Conservation (phyloP, 2,329 filamentous ascomycete species). For the Paecilomyces sp. region DNA sequence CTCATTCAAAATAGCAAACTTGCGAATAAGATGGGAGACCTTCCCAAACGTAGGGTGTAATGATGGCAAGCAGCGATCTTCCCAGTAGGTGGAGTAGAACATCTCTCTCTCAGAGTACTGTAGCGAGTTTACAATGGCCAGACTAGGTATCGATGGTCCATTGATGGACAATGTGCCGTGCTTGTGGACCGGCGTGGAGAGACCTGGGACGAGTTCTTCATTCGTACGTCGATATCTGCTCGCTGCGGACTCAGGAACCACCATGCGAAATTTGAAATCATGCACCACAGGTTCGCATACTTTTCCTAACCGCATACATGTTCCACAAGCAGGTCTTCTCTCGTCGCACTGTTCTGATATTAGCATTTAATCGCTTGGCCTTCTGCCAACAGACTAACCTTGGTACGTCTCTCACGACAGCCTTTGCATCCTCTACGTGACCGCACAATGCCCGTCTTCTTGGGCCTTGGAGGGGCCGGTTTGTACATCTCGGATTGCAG, state of each 20-base stretch:
- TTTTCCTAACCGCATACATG: slow-evolving; percentile 13
- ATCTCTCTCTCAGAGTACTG: slow-evolving; percentile 15
- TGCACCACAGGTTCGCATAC: slow-evolving; percentile 8
- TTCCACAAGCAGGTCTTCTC: slow-evolving; percentile 15
- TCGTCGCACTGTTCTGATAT: slow-evolving; percentile 13
- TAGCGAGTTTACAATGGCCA: slow-evolving; percentile 9
- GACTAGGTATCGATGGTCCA: background rate
- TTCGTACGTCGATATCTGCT: background rate
- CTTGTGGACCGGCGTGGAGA: background rate
- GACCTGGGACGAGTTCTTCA: background rate
- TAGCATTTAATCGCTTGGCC: background rate
- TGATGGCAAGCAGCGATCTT: slow-evolving; percentile 15
- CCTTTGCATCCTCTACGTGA: slow-evolving; percentile 3
- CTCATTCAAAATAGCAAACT: slow-evolving; percentile 7
- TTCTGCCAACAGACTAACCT: background rate
- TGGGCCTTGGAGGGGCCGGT: background rate
- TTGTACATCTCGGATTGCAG: background rate
- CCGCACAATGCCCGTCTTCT: slow-evolving; percentile 3
- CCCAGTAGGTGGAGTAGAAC: slow-evolving; percentile 19
- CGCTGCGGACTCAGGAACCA: background rate
- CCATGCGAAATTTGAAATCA: slow-evolving; percentile 9
- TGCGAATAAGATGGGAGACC: background rate
- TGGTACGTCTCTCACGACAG: slow-evolving; percentile 1
- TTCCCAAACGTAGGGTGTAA: slow-evolving; percentile 15
- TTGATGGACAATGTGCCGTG: background rate